phyloP scores from a whole-genome alignment of 805 yeast species.

The Saturnispora kantuleensis region DNA sequence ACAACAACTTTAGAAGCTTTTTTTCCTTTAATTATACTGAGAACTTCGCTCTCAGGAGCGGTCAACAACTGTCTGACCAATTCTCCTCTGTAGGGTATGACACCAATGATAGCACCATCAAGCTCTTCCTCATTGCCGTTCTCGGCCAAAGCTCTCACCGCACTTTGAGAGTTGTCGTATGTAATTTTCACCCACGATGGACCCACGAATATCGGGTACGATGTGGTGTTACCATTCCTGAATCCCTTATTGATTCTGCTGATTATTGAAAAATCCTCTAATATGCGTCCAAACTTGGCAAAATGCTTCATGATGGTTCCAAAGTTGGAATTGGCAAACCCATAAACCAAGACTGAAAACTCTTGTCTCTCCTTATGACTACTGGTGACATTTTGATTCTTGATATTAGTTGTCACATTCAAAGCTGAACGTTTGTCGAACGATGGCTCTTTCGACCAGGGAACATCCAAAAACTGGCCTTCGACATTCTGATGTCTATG shows the following conservation, averaged over 20 bases:
- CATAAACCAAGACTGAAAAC: conserved; percentile 66
- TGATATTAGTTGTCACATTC: too few relatives aligned
- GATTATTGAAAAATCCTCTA: conserved; percentile 10
- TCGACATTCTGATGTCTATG: conserved; percentile 8
- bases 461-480: conserved; percentile 2
- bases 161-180: conserved; percentile 63
- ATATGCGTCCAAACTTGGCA: conserved; percentile 11
- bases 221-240: background rate
- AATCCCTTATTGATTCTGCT: background rate
- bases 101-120: conserved; percentile 40
- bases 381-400: too few relatives aligned
- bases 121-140: conserved; percentile 69
- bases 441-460: background rate
- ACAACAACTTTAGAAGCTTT: background rate
- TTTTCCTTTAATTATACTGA: conserved; percentile 8
- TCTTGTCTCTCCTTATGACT: conserved; percentile 22
- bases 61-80: conserved; percentile 49
- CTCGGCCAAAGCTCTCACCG: conserved; percentile 75
- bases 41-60: conserved; percentile 27
- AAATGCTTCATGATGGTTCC: conserved; percentile 7
- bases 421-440: too few relatives aligned
- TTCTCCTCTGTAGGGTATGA: conserved; percentile 53
- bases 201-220: conserved; percentile 69
- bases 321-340: conserved; percentile 3
- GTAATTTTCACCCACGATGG: conserved; percentile 88